Conservation (phyloP, 179 eudicot genomes). For the Patellifolia procumbens region DNA sequence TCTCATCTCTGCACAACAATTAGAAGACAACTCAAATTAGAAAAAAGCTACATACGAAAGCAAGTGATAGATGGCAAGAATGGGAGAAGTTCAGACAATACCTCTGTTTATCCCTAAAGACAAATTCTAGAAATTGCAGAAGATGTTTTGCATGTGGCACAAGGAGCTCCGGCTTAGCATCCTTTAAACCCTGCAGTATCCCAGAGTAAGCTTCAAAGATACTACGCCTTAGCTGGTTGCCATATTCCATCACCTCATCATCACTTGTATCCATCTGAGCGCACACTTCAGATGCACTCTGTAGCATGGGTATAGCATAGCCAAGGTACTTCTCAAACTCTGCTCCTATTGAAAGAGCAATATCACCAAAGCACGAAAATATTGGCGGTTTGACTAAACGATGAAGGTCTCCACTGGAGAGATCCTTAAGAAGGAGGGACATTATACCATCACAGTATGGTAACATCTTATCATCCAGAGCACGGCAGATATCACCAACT, state of each 20-base stretch:
- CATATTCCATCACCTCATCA: conserved; percentile 80
- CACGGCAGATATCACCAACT: conserved; percentile 92
- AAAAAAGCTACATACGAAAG: not conserved
- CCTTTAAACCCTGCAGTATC: conserved; percentile 88
- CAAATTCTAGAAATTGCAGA: conserved; percentile 74
- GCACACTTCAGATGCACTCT: conserved; percentile 82
- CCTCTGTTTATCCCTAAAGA: conserved; percentile 64
- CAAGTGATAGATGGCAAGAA: not conserved
- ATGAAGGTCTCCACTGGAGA: conserved; percentile 72
- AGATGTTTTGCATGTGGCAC: conserved; percentile 83
- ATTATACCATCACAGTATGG: conserved; percentile 88
- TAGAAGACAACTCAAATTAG: conserved; percentile 8
- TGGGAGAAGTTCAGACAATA: conserved; percentile 20
- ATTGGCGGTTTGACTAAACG: conserved; percentile 92
- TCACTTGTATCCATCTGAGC: conserved; percentile 64
- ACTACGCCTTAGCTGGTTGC: conserved; percentile 73
- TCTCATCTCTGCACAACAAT: conserved; percentile 60
- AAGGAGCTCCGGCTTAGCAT: conserved; percentile 72
- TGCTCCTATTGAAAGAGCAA: conserved; percentile 83
- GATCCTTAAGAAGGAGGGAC: conserved; percentile 81
- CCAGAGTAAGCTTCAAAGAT: conserved; percentile 95
- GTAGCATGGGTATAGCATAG: conserved; percentile 84
- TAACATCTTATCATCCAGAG: conserved; percentile 73
- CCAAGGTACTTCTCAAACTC: conserved; percentile 75
- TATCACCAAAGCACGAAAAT: conserved; percentile 91